Conservation (phyloP, 768 basidiomycete species). For the Russula vinacea region DNA sequence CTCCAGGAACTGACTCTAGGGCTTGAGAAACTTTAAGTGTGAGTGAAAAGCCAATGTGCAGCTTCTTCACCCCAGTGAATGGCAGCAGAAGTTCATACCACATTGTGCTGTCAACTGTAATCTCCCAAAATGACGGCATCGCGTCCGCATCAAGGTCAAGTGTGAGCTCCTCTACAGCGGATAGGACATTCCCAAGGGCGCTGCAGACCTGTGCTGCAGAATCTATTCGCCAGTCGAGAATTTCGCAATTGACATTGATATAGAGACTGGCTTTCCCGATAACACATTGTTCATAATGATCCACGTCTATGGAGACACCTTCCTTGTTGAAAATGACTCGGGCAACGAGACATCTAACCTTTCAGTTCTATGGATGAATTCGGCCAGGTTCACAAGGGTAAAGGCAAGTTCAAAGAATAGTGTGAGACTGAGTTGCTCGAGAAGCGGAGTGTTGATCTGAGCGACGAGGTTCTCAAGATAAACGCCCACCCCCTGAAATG, state of each 20-base stretch:
- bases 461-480: not conserved
- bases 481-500: not conserved
- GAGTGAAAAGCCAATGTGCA: not conserved
- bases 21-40: not conserved
- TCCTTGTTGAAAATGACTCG: not conserved
- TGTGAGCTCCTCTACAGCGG: not conserved
- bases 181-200: not conserved
- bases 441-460: not conserved
- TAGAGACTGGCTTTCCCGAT: not conserved
- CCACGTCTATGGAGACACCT: not conserved
- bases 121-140: not conserved
- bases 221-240: not conserved
- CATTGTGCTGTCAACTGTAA: not conserved
- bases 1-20: not conserved
- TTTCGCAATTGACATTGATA: not conserved
- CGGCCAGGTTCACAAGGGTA: not conserved
- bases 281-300: not conserved
- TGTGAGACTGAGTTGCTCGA: not conserved
- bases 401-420: not conserved
- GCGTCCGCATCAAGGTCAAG: not conserved
- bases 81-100: not conserved
- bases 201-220: not conserved
- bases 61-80: not conserved
- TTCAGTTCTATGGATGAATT: not conserved
- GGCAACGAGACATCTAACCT: not conserved